Evolutionary conservation across 768 basidiomycete genomes (phyloP).

Genomic region (Mycena indigotica): DNA sequence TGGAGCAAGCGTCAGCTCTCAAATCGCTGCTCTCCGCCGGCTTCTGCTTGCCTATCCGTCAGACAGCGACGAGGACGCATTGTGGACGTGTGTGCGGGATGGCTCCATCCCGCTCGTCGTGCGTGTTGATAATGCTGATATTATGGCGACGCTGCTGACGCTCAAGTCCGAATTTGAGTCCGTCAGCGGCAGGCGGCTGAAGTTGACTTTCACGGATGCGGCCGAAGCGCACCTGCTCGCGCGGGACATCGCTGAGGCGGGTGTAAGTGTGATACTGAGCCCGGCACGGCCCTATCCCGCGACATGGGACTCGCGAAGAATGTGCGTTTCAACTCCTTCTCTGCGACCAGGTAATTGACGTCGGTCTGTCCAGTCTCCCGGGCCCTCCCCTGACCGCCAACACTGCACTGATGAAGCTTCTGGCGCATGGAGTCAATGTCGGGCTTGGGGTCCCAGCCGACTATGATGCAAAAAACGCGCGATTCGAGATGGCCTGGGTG

Average conservation of each 20-base stretch:
- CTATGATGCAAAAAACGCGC: conserved; percentile 65
- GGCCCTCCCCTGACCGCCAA: conserved; percentile 69
- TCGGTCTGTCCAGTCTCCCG: conserved; percentile 46
- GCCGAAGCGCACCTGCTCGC: conserved; percentile 67
- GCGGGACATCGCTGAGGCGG: conserved; percentile 57
- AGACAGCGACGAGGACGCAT: conserved; percentile 24
- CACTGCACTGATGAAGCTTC: conserved; percentile 54
- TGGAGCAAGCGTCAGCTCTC: conserved; percentile 58
- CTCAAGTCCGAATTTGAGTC: conserved; percentile 59
- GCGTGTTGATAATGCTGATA: conserved; percentile 69
- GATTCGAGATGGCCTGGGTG: conserved; percentile 68
- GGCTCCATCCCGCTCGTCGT: conserved; percentile 68
- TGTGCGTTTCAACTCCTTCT: conserved; percentile 42
- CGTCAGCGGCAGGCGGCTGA: conserved; percentile 30
- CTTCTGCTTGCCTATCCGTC: conserved; percentile 46
- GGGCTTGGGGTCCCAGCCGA: conserved; percentile 61
- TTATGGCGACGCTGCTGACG: conserved; percentile 67
- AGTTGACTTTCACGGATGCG: conserved; percentile 60
- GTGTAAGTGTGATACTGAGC: conserved; percentile 72
- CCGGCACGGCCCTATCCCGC: conserved; percentile 63
- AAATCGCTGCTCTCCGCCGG: conserved; percentile 57
- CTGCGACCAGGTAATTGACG: neutral
- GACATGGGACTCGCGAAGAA: conserved; percentile 65
- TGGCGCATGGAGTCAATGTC: conserved; percentile 63
- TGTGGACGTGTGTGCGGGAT: conserved; percentile 49